Evolutionary conservation across 1,284 basidiomycete genomes (phyloP), one percentile per base, ranked within the genome.

Genomic region (Trichosporon ovoides): DNA sequence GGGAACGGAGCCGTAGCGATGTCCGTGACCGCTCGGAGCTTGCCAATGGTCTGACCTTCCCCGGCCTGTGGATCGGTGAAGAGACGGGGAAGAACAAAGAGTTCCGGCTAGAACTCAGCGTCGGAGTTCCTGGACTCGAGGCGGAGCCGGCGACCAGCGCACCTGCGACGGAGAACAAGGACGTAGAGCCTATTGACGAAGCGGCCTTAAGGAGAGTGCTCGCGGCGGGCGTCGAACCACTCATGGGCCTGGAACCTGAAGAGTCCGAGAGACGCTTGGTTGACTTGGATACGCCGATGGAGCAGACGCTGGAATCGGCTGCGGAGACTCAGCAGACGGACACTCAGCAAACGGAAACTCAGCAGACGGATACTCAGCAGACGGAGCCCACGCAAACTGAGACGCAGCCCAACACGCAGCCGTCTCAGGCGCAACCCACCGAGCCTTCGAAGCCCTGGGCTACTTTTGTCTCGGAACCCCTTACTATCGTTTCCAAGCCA

Each of bases 401-500:
- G 43, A 16, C 22, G 24, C 43, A 48, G 16, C 43, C 43, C 28
- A 3, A 33, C n/a, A n/a, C n/a, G n/a, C n/a, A n/a, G n/a, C n/a
- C n/a, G n/a, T n/a, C n/a, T n/a, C n/a, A n/a, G n/a, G n/a, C n/a
- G 16, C 46, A 48, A 16, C 33, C 38, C 19, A 10, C 34, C 5
- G 35, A 46, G 14, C 20, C 28, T 4, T 20, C 40, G 31, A 63
- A 22, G 59, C 77, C 87, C 52, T 96, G 92, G 91, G 90, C 89
- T 7, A 86, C 88, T 24, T 93, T 97, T 80, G 85, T 90, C 74
- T 96, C 91, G 24, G 86, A 89, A 38, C 89, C 91, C 50, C 87
- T 97, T 67, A 87, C 88, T 43, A 91, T 96, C 79, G 94, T 97
- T 71, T 96, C 93, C 68, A 97, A 97, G 77, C 93, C 93, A 31